Conservation (phyloP, 495 filamentous ascomycete genomes). For the Penicilliopsis zonata region DNA sequence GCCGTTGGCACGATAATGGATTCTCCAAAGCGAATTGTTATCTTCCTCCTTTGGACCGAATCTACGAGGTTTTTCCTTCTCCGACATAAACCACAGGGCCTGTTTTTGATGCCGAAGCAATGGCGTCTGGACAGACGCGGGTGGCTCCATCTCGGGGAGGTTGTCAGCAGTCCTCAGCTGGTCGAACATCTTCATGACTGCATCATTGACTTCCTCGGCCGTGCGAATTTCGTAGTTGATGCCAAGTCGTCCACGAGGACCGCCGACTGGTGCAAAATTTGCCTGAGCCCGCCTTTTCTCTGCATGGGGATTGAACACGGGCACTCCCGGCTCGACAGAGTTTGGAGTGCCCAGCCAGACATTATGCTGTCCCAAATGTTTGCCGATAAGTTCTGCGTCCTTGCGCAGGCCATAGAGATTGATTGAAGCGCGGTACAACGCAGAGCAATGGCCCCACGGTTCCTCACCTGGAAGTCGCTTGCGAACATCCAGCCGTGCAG, state of each 20-base stretch:
- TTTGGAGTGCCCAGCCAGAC: slow-evolving; percentile 53
- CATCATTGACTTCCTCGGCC: slow-evolving; percentile 70
- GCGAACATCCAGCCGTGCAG: slow-evolving; percentile 52
- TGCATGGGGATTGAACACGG: slow-evolving; percentile 58
- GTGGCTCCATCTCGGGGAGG: slow-evolving; percentile 62
- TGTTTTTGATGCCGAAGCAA: slow-evolving; percentile 86
- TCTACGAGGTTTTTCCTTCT: slow-evolving; percentile 56
- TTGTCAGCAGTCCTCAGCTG: slow-evolving; percentile 60
- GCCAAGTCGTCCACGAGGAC: slow-evolving; percentile 15
- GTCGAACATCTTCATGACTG: slow-evolving; percentile 83
- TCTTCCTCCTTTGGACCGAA: slow-evolving; percentile 42
- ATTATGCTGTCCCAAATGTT: slow-evolving; percentile 47
- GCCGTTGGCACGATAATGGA: slow-evolving; percentile 38
- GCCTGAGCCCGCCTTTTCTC: slow-evolving; percentile 28
- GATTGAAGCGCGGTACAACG: slow-evolving; percentile 46
- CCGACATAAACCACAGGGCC: slow-evolving; percentile 76
- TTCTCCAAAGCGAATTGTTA: slow-evolving; percentile 66
- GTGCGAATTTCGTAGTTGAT: slow-evolving; percentile 47
- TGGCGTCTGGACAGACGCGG: slow-evolving; percentile 47
- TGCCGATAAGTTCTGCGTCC: slow-evolving; percentile 49
- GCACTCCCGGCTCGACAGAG: slow-evolving; percentile 49
- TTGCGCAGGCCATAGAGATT: slow-evolving; percentile 73
- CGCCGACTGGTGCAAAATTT: slow-evolving; percentile 7
- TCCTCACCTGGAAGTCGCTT: slow-evolving; percentile 42
- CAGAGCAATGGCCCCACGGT: slow-evolving; percentile 40